Percentiles rank a stretch among this genome's conserved stretches.
These are phyloP conservation scores for Magnolia officinalis DNA, from an alignment of 164 flowering plant genomes.

Conservation along the genomic window DNA sequence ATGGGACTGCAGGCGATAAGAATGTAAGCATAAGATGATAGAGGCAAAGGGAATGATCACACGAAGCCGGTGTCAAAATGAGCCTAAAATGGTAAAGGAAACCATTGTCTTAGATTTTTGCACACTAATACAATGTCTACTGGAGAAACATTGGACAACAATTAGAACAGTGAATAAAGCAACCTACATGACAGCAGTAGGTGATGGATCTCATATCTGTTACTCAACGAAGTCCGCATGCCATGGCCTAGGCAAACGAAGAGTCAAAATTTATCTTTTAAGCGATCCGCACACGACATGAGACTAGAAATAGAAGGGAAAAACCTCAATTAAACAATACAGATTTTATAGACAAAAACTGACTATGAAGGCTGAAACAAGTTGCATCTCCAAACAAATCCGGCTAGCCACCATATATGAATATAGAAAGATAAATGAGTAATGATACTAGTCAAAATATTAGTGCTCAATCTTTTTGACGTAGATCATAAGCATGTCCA, in stretches of 20 bases:
- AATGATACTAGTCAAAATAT: background rate
- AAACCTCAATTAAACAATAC: too few species aligned
- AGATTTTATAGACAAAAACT: too few species aligned
- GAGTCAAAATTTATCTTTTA: too few species aligned
- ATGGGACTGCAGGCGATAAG: slow-evolving; percentile 46
- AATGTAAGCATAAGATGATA: slow-evolving; percentile 9
- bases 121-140: background rate
- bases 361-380: background rate
- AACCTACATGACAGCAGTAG: background rate
- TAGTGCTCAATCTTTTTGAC: too few species aligned
- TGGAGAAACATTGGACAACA: background rate
- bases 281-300: too few species aligned
- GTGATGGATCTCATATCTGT: background rate
- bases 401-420: background rate
- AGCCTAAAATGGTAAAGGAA: background rate
- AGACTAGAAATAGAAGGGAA: too few species aligned
- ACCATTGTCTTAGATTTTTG: background rate
- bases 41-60: background rate
- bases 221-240: background rate
- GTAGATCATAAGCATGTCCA: background rate
- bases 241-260: background rate
- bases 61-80: background rate
- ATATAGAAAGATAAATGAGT: background rate
- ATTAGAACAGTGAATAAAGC: background rate
- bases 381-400: background rate